Evolutionary conservation across 108 stramenopile species (phyloP), one percentile per base, ranked within the genome.

Genomic region (Nannochloropsis salina): DNA sequence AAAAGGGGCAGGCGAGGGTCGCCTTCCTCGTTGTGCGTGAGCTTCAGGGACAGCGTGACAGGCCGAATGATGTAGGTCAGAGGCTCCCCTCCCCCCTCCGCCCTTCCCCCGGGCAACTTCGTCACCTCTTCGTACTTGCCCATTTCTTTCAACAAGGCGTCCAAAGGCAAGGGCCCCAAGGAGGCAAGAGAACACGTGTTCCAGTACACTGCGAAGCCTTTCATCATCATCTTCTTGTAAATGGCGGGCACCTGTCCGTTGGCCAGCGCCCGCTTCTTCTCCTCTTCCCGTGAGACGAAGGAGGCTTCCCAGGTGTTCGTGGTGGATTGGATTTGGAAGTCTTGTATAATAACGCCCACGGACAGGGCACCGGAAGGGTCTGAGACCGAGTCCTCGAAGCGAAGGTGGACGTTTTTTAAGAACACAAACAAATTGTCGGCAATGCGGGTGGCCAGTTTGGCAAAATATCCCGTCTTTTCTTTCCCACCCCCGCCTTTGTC

Each of bases 341-440:
- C 61, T n/a, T 74, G 61, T 6, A 74, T 8, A 2, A 74, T 74
- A n/a, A 74, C n/a, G 6, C 61, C 61, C 15, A n/a, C 61, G 4
- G 61, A 74, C 8, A 74, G 20, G n/a, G 20, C 15, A n/a, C 8
- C 8, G 20, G 61, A n/a, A n/a, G 61, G 61, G n/a, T 74, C 61
- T n/a, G 61, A 74, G n/a, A 74, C 15, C 20, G 61, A n/a, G 61
- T 74, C 61, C n/a, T 80, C 80, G 5, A 40, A 86, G 83, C 89
- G 74, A 43, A 89, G 41, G 82, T 89, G 89, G 11, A 89, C 86
- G 43, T 89, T 86, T 6, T 45, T 86, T 40, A 89, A 61, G 45
- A 79, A 86, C 42, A 89, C 83, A 80, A 86, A 85, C 42, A 89
- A 45, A 85, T 89, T 89, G 83, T 89, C 89, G 15, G 86, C 84